Evolutionary conservation across 2,329 filamentous ascomycete genomes (phyloP).

Genomic region (Penicillium palitans): DNA sequence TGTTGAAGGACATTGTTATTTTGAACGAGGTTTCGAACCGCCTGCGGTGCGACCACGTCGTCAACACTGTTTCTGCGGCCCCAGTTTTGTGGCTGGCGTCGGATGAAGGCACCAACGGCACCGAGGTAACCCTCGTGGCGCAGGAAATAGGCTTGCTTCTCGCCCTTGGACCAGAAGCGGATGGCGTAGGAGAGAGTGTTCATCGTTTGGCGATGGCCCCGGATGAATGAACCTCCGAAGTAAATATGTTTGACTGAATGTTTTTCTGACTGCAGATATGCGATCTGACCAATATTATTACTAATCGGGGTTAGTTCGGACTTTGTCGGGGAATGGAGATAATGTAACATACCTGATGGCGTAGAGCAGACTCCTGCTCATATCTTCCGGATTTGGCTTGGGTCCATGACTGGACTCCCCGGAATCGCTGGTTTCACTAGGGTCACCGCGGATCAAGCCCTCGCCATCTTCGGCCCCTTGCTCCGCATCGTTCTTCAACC

Average conservation of each 20-base stretch:
- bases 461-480: conserved; percentile 72
- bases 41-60: conserved; percentile 37
- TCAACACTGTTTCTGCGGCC: conserved; percentile 78
- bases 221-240: conserved; percentile 95
- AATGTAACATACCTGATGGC: conserved; percentile 65
- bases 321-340: conserved; percentile 4
- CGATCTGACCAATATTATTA: conserved; percentile 98
- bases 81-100: conserved; percentile 88
- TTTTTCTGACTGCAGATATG: conserved; percentile 94
- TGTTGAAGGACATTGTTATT: conserved; percentile 14
- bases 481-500: conserved; percentile 84
- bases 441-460: conserved; percentile 52
- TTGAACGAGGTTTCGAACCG: conserved; percentile 24
- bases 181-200: conserved; percentile 96
- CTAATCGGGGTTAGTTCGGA: conserved; percentile 47
- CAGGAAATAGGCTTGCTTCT: conserved; percentile 93
- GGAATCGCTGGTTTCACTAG: conserved; percentile 41
- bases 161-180: conserved; percentile 92
- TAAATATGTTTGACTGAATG: conserved; percentile 91
- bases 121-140: conserved; percentile 95
- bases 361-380: conserved; percentile 87
- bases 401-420: conserved; percentile 35
- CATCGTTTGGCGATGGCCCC: conserved; percentile 95
- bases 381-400: conserved; percentile 76
- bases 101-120: conserved; percentile 89